These are phyloP conservation scores for Acanthochlamys bracteata DNA, from an alignment of 106 monocot species.

Conservation along the genomic window DNA sequence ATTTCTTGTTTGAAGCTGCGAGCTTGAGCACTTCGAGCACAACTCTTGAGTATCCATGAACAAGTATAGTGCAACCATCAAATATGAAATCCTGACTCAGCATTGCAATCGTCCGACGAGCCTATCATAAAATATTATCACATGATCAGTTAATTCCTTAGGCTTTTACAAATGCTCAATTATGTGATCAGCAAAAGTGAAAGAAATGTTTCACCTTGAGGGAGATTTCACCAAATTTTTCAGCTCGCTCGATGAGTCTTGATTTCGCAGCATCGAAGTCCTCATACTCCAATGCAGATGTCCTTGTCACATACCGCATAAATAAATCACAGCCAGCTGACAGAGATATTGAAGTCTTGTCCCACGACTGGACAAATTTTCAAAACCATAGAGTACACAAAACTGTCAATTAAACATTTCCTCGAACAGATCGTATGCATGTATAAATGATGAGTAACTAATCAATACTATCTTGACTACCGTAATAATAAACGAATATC, in stretches of 20 bases:
- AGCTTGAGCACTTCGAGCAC: conserved; percentile 85
- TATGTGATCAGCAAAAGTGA: not conserved
- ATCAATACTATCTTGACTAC: not conserved
- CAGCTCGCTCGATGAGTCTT: conserved; percentile 86
- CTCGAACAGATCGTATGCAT: not conserved
- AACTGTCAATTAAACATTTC: not conserved
- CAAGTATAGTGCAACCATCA: conserved; percentile 87
- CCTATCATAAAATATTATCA: conserved; percentile 23
- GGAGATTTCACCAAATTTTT: conserved; percentile 96
- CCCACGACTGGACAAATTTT: conserved; percentile 64
- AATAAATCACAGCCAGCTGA: conserved; percentile 95
- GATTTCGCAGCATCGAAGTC: conserved; percentile 86
- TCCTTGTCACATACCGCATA: conserved; percentile 91
- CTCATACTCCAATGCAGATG: conserved; percentile 88
- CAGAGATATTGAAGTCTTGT: conserved; percentile 84
- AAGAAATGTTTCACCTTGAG: conserved; percentile 47
- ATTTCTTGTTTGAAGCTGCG: conserved; percentile 72
- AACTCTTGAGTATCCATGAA: conserved; percentile 92
- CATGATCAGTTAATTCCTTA: no score
- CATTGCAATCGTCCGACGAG: conserved; percentile 86
- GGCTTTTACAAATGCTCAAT: not conserved
- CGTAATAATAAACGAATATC: not conserved
- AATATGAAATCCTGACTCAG: conserved; percentile 90
- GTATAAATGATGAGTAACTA: not conserved
- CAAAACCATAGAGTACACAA: not conserved